A percentile compares a stretch with the other conserved stretches of the same genome.
These are phyloP conservation scores for Cystobasidium pallidum DNA, from an alignment of 1,284 basidiomycete genomes.

Conservation along the genomic window DNA sequence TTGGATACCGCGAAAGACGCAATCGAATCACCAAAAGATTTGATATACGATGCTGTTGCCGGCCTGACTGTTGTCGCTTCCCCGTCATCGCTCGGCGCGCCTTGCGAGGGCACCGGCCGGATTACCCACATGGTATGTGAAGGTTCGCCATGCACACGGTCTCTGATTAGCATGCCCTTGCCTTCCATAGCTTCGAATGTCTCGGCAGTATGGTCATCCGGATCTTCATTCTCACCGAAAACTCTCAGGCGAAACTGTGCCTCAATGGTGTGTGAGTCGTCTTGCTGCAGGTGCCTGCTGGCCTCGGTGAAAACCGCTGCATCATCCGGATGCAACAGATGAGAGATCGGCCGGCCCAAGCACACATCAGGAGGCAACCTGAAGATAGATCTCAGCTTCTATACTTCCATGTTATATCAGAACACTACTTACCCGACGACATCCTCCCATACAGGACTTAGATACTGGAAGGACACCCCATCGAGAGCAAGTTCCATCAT, in stretches of 20 bases:
- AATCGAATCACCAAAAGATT: slow-evolving; percentile 53
- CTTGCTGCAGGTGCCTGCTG: slow-evolving; percentile 78
- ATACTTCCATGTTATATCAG: slow-evolving; percentile 29
- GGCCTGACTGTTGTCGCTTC: slow-evolving; percentile 59
- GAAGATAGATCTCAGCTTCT: slow-evolving; percentile 33
- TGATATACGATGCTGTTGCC: slow-evolving; percentile 56
- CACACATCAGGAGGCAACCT: slow-evolving; percentile 84
- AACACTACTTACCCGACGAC: slow-evolving; percentile 78
- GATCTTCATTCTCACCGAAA: slow-evolving; percentile 61
- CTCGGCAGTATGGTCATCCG: slow-evolving; percentile 61
- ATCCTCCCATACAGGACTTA: slow-evolving; percentile 91
- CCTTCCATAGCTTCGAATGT: slow-evolving; percentile 72
- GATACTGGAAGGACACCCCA: slow-evolving; percentile 82
- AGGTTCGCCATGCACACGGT: slow-evolving; percentile 74
- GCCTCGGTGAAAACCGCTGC: slow-evolving; percentile 84
- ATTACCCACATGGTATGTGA: slow-evolving; percentile 99
- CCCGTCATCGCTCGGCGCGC: slow-evolving; percentile 47
- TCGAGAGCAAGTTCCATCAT: slow-evolving; percentile 93
- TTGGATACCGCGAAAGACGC: slow-evolving; percentile 66
- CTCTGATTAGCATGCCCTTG: slow-evolving; percentile 96
- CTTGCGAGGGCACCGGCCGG: slow-evolving; percentile 64
- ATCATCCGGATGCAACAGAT: slow-evolving; percentile 80
- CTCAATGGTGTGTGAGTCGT: slow-evolving; percentile 93
- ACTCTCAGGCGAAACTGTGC: slow-evolving; percentile 84
- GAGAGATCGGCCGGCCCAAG: slow-evolving; percentile 77